Base-by-base conservation (phyloP, 306 rosid species). In the Ormosia emarginata region DNA sequence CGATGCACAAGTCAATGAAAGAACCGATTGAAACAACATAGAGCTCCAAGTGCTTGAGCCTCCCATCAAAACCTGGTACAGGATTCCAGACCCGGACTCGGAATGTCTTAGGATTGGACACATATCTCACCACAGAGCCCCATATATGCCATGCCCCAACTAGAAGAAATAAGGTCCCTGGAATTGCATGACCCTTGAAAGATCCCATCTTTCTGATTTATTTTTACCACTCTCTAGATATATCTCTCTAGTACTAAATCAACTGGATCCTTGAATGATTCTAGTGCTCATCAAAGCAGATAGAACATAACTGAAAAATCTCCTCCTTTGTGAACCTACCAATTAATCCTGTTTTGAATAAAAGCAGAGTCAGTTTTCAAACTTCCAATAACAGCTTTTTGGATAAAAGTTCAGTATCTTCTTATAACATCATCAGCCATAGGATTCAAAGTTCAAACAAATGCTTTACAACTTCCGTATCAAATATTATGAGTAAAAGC, bases 91-190 rank as follows among this genome's bases (percentile, higher is more conserved):
- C 94, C 67, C 79, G 87, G 11, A 93, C 96, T 44, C 78, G 83
- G 84, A 84, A 91, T 6, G 83, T 34, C 50, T 77, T 85, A 17
- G 97, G 98, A 70, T 87, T 88, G 1, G 84, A 73, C 8, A 67
- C 76, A 69, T 87, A 88, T 79, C 98, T 84, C 50, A 92, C 90
- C 82, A 95, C 43, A 74, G 96, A 34, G 34, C 94, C 78, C 98
- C 98, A 93, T 81, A 92, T 86, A 80, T 96, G 99, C 98, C 99
- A 96, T 4, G 86, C 41, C 64, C 99, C 99, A 75, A 96, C 88
- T n/a, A 92, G 43, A 61, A 96, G 87, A 90, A 96, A 96, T 78
- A 93, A 82, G 8, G 98, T 93, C 80, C 99, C 99, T 1, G 99
- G 99, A 71, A 96, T 80, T 81, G 78, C 93, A 88, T 96, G 99